These are phyloP conservation scores for Phaseolus coccineus DNA, from an alignment of 331 rosid species.

Conservation along the genomic window DNA sequence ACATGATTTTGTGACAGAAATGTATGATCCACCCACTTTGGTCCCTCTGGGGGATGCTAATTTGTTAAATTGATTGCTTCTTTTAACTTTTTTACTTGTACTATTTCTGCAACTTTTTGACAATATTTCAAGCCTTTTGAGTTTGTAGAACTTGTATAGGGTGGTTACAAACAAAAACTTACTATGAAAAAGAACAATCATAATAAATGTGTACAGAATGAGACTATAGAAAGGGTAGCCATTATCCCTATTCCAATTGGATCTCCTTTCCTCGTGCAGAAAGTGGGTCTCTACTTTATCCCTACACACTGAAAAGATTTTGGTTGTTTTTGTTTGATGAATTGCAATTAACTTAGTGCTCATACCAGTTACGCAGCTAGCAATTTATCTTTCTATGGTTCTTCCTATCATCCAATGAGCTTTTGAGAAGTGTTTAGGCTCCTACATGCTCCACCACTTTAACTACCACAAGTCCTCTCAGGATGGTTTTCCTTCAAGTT, in stretches of 20 bases:
- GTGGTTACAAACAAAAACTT: conserved; percentile 40
- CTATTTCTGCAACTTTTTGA: conserved; percentile 56
- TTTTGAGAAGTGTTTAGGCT: conserved; percentile 42
- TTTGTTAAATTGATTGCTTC: conserved; percentile 49
- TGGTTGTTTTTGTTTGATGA: conserved; percentile 13
- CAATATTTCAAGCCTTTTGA: conserved; percentile 58
- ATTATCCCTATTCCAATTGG: conserved; percentile 32
- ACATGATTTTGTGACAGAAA: conserved; percentile 51
- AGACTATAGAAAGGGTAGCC: conserved; percentile 38
- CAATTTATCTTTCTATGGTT: conserved; percentile 37
- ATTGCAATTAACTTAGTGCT: conserved; percentile 43
- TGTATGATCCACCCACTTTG: conserved; percentile 40
- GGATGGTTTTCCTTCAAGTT: conserved; percentile 18
- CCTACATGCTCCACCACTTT: conserved; percentile 48
- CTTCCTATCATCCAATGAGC: conserved; percentile 40
- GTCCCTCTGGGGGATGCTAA: conserved; percentile 50
- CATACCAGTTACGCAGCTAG: conserved; percentile 34
- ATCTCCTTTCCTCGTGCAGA: conserved; percentile 27
- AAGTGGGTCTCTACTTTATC: conserved; percentile 38
- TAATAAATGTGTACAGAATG: conserved; percentile 41
- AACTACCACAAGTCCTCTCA: conserved; percentile 42
- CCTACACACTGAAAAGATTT: conserved; percentile 2
- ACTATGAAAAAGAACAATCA: conserved; percentile 47
- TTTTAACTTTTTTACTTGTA: conserved; percentile 51
- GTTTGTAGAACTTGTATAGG: conserved; percentile 42